A percentile compares a stretch with the other conserved stretches of the same genome.
Evolutionary conservation across 768 basidiomycete species (phyloP).

Genomic region (Macrolepiota fuliginosa): DNA sequence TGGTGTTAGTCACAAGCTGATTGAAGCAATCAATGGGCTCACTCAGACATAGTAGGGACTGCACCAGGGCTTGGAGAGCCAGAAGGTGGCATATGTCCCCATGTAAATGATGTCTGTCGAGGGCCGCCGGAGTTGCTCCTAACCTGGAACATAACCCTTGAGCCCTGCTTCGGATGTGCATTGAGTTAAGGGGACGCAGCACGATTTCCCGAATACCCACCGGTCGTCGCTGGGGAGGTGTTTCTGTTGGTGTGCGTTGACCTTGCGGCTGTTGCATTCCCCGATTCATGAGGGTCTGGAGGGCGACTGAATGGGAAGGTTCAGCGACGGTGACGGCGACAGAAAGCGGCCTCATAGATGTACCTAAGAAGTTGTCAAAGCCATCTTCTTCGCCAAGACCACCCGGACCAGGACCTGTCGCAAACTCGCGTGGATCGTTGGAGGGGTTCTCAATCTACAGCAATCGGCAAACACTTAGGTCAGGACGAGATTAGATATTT

Average conservation of each 20-base stretch:
- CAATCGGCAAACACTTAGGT: conserved; percentile 4
- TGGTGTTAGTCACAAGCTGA: background rate
- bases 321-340: background rate
- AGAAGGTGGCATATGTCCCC: background rate
- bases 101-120: conserved; percentile 1
- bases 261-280: conserved; percentile 21
- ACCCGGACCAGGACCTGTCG: conserved; percentile 26
- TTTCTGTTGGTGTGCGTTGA: background rate
- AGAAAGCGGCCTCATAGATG: conserved; percentile 18
- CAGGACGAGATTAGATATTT: conserved; percentile 13
- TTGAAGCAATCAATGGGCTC: conserved; percentile 15
- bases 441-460: conserved; percentile 68
- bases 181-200: background rate
- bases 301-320: conserved; percentile 22
- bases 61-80: conserved; percentile 14
- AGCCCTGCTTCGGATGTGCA: background rate
- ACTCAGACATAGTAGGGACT: conserved; percentile 56
- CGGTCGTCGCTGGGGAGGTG: background rate
- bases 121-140: conserved; percentile 9
- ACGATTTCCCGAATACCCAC: background rate
- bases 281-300: conserved; percentile 36
- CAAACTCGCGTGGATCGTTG: conserved; percentile 76
- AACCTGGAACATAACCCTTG: conserved; percentile 15
- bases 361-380: conserved; percentile 51
- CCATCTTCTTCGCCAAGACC: conserved; percentile 23